phyloP scores from a whole-genome alignment of 352 stramenopile species.

The Stramenopiles sp. region DNA sequence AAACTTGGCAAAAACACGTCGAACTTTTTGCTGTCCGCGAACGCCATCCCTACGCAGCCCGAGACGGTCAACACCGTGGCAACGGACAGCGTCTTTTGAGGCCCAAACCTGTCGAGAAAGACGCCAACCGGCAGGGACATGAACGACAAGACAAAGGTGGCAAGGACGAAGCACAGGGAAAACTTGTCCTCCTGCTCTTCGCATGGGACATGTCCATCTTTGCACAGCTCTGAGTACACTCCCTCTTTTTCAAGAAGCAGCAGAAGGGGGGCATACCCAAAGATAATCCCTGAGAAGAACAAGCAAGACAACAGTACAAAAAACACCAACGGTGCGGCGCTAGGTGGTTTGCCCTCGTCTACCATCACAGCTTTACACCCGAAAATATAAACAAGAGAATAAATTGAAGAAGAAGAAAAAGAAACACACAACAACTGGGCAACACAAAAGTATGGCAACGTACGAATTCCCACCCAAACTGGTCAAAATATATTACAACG shows the following conservation, averaged over 20 bases:
- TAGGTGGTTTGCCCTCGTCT: too few species aligned
- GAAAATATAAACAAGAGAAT: too few species aligned
- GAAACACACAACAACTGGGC: too few species aligned
- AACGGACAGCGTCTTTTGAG: conserved; percentile 29
- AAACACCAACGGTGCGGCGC: conserved; percentile 42
- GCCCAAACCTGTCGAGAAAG: conserved; percentile 44
- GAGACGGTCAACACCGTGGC: conserved; percentile 42
- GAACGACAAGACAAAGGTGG: conserved; percentile 48
- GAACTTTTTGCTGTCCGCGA: conserved; percentile 45
- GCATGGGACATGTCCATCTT: conserved; percentile 28
- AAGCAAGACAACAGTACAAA: conserved; percentile 46
- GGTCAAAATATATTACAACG: too few species aligned
- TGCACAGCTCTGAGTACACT: conserved; percentile 49
- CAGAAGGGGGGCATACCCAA: conserved; percentile 56
- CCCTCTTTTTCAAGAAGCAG: conserved; percentile 52
- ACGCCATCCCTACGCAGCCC: conserved; percentile 40
- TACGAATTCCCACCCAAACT: too few species aligned
- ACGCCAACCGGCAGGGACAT: conserved; percentile 46
- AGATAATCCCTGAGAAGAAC: conserved; percentile 55
- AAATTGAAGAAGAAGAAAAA: too few species aligned
- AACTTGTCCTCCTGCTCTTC: conserved; percentile 49
- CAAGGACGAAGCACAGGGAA: conserved; percentile 59
- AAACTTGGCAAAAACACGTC: conserved; percentile 48
- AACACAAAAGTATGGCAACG: too few species aligned
- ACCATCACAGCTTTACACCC: too few species aligned